Evolutionary conservation across 805 yeast species (phyloP).

Genomic region (Spathaspora girioi): DNA sequence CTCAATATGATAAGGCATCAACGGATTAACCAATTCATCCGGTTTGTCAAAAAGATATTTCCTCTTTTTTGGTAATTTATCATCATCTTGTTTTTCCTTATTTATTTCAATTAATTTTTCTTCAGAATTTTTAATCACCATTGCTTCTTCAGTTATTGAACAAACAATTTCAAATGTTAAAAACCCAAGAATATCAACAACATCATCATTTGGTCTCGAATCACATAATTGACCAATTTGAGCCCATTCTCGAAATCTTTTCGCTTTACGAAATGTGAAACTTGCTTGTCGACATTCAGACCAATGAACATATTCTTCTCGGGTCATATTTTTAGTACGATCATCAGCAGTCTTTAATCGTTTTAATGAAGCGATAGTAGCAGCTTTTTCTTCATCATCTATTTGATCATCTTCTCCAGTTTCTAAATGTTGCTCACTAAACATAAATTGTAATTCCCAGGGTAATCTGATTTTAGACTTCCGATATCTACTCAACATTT

Average conservation of each 20-base stretch:
- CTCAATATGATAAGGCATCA: constrained; percentile 73
- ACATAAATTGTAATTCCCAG: constrained; percentile 95
- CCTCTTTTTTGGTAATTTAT: constrained; percentile 25
- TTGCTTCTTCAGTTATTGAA: constrained; percentile 86
- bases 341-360: constrained; percentile 91
- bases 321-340: constrained; percentile 88
- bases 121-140: constrained; percentile 70
- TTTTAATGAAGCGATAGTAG: constrained; percentile 82
- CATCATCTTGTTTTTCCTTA: constrained; percentile 22
- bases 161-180: constrained; percentile 96
- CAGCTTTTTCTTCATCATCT: constrained; percentile 89
- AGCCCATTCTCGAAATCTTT: constrained; percentile 95
- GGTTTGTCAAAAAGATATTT: constrained; percentile 82
- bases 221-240: constrained; percentile 81
- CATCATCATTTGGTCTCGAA: constrained; percentile 92
- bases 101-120: constrained; percentile 42
- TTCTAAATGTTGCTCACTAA: constrained; percentile 81
- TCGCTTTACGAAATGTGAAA: constrained; percentile 91
- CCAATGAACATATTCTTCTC: constrained; percentile 98
- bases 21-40: constrained; percentile 75
- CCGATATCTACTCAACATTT: constrained; percentile 50
- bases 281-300: constrained; percentile 97
- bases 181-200: constrained; percentile 91
- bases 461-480: constrained; percentile 82
- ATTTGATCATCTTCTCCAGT: constrained; percentile 57